Base-by-base conservation (phyloP, 352 stramenopile genomes). In the Thraustochytrium sp. region DNA sequence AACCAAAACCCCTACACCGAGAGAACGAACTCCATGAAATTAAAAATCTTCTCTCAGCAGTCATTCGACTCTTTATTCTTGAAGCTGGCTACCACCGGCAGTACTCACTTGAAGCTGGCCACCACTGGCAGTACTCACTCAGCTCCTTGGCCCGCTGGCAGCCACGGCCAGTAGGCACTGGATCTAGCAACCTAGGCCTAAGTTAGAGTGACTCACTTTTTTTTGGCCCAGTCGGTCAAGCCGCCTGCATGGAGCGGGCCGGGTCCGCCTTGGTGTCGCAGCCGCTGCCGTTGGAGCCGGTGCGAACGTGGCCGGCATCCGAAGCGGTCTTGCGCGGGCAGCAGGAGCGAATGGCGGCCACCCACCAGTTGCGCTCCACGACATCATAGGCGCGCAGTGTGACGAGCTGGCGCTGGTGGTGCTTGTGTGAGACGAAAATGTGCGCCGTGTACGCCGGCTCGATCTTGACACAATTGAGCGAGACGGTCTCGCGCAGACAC, bases 371-470 rank as follows among this genome's bases (percentile, higher is more conserved):
- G 46, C 68, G 46, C 44, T 80, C 68, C 26, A 44, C 63, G 23
- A 42, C 51, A 26, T 80, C 68, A 34, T 55, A 80, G 23, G 68
- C 5, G 68, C 68, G 68, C 9, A 80, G 51, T 31, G 68, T 80
- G 31, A 80, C 38, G 51, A 80, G 68, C 51, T 80, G 68, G 16
- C 63, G 76, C 11, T 80, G 68, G 42, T 80, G 68, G 21, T 36
- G 48, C 31, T 80, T 80, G 44, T 80, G 68, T 42, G 68, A 80
- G 26, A 80, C 13, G 5, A 80, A 80, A 72, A 80, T 80, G 51
- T 80, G 68, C 23, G 68, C 68, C 18, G 68, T 37, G 31, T 80
- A 80, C 11, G 68, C 68, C 18, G 68, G 68, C 42, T 80, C 68
- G 26, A 80, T 42, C 51, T 80, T 80, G 21, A 64, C 46, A 72